Base-by-base conservation (phyloP, 1,284 basidiomycete genomes). In the Sanghuangporus weigelae region DNA sequence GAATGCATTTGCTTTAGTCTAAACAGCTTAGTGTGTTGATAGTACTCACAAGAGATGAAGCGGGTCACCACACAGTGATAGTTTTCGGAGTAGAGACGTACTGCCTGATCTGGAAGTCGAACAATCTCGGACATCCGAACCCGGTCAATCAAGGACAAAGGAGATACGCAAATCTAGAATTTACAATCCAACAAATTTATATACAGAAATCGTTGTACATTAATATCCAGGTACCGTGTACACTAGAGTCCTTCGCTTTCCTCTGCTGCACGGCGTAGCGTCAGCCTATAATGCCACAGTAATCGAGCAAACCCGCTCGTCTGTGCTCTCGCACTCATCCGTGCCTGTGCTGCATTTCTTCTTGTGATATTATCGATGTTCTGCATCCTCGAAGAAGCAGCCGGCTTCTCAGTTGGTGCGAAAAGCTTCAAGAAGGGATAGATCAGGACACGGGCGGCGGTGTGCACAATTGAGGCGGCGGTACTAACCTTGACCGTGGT, bases 401-500 rank as follows among this genome's bases (percentile, higher is more conserved):
- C 82, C 1, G 69, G 65, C 2, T 76, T 75, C 7, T 75, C 71
- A 3, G 81, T 77, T 10, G 92, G 90, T 0, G 85, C 84, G 73
- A 95, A 94, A 48, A 95, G 74, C 88, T 91, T 66, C 21, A 31
- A 16, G 21, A 39, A 21, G 38, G 38, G 56, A 39, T 35, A 44
- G 51, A 10, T 53, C 46, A 35, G 38, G 38, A 62, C 40, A 39
- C 58, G 35, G 68, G 39, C 57, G 46, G 39, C 49, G 63, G 8
- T 59, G 16, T 49, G n/a, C 48, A 55, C 38, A 21, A 62, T 59
- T 49, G 46, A 44, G 49, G 4, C 38, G 59, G 54, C 16, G n/a
- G 40, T 38, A 70, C 77, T 67, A 63, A 90, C 90, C 81, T 97
- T 97, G 66, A 96, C 83, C 0, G 92, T 93, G 7, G 83, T 79